phyloP scores from a whole-genome alignment of 2,329 filamentous ascomycete species.

The Cryphonectria naterciae region DNA sequence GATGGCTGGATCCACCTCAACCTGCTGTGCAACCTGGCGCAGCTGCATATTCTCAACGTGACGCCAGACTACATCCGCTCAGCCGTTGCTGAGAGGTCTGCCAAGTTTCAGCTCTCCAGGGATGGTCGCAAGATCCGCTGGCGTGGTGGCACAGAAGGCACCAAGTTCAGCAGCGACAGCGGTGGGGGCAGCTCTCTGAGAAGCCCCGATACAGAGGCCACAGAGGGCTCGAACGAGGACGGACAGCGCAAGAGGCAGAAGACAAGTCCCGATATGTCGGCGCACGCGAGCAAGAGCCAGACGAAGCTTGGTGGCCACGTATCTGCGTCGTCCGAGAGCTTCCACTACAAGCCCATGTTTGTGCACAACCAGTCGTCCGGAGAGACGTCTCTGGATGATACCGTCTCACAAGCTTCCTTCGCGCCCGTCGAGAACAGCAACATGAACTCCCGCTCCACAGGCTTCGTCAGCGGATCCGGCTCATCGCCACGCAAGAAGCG shows the following conservation, averaged over 20 bases:
- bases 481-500: conserved; percentile 53
- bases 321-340: conserved; percentile 48
- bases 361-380: conserved; percentile 53
- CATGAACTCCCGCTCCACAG: conserved; percentile 48
- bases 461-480: conserved; percentile 52
- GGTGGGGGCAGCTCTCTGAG: conserved; percentile 53
- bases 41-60: conserved; percentile 83
- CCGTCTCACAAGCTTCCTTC: conserved; percentile 49
- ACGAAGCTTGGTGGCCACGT: conserved; percentile 46
- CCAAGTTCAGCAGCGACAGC: conserved; percentile 68
- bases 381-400: conserved; percentile 53
- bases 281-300: conserved; percentile 42
- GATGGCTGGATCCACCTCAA: conserved; percentile 86
- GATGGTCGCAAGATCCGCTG: conserved; percentile 82
- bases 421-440: conserved; percentile 54
- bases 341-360: conserved; percentile 70
- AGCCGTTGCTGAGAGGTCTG: conserved; percentile 71
- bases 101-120: conserved; percentile 74
- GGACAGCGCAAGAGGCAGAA: conserved; percentile 52
- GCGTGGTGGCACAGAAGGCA: conserved; percentile 70
- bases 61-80: conserved; percentile 76
- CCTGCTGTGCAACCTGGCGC: conserved; percentile 77
- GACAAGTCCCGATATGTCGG: conserved; percentile 42
- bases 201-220: conserved; percentile 55
- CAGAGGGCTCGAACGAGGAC: conserved; percentile 47